Percentiles rank a stretch among this genome's conserved stretches.
Conservation (phyloP, 2,329 filamentous ascomycete genomes). For the Colletotrichum destructivum region DNA sequence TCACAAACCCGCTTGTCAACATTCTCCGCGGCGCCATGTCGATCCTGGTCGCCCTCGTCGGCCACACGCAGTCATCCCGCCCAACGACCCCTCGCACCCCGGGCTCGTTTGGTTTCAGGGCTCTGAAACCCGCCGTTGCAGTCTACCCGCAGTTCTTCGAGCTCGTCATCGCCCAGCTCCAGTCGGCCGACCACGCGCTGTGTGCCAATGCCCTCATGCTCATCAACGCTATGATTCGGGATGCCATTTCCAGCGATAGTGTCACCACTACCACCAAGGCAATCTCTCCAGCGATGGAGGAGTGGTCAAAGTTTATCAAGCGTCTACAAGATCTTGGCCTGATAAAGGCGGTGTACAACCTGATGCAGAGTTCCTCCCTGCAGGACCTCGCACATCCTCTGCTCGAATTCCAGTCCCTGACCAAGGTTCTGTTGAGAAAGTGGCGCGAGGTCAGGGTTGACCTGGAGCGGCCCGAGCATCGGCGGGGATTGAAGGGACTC, state of each 20-base stretch:
- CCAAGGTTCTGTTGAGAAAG: conserved; percentile 87
- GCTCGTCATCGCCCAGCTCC: conserved; percentile 90
- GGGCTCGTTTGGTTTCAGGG: conserved; percentile 87
- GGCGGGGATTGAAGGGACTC: conserved; percentile 87
- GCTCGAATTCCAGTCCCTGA: conserved; percentile 92
- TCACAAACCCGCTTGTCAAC: conserved; percentile 96
- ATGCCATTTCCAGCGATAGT: conserved; percentile 84
- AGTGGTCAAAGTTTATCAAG: conserved; percentile 98
- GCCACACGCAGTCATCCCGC: conserved; percentile 78
- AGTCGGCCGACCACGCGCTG: conserved; percentile 93
- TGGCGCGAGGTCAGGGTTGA: conserved; percentile 92
- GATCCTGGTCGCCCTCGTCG: conserved; percentile 93
- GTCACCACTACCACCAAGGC: conserved; percentile 45
- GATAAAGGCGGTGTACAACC: conserved; percentile 89
- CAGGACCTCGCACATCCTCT: conserved; percentile 92
- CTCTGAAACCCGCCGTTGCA: conserved; percentile 91
- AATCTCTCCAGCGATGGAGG: conserved; percentile 65
- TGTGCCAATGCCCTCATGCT: conserved; percentile 96
- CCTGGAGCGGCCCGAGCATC: conserved; percentile 88
- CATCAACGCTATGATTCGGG: conserved; percentile 94
- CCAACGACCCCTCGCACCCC: conserved; percentile 59
- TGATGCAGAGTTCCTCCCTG: conserved; percentile 95
- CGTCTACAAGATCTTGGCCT: conserved; percentile 92
- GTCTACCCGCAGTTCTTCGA: conserved; percentile 95
- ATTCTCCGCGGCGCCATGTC: conserved; percentile 97